Conservation (phyloP, 2,329 filamentous ascomycete genomes). For the Scytalidium sp. region DNA sequence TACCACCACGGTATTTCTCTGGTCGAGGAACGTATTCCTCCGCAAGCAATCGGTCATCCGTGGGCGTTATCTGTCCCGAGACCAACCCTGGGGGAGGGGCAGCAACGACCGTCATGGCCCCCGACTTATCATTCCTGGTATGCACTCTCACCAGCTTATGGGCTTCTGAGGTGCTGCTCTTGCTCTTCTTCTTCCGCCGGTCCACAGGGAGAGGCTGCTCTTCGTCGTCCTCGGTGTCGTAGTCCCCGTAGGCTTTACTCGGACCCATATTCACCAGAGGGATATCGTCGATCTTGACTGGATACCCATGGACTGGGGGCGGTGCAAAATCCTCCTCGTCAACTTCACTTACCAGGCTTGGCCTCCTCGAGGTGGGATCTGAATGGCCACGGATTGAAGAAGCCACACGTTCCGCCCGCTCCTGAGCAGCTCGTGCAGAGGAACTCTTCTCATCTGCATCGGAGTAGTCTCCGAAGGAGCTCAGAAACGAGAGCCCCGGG, state of each 20-base stretch:
- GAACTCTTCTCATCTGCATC: slow-evolving; percentile 24
- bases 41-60: slow-evolving; percentile 39
- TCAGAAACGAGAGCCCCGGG: neutral
- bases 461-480: slow-evolving; percentile 4
- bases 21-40: slow-evolving; percentile 66
- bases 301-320: slow-evolving; percentile 9
- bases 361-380: slow-evolving; percentile 26
- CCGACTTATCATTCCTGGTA: slow-evolving; percentile 26
- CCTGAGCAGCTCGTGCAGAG: slow-evolving; percentile 27
- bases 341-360: slow-evolving; percentile 24
- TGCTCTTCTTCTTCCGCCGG: slow-evolving; percentile 8
- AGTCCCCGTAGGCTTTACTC: slow-evolving; percentile 14
- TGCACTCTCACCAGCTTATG: slow-evolving; percentile 39
- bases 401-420: slow-evolving; percentile 26
- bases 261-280: slow-evolving; percentile 24
- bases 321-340: slow-evolving; percentile 8
- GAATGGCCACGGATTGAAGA: slow-evolving; percentile 26
- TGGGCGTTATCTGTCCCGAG: slow-evolving; percentile 45
- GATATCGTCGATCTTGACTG: slow-evolving; percentile 28
- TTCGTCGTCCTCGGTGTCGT: slow-evolving; percentile 18
- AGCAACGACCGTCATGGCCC: slow-evolving; percentile 9
- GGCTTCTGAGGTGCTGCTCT: slow-evolving; percentile 36
- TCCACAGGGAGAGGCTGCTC: neutral
- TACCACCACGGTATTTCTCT: slow-evolving; percentile 66
- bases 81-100: slow-evolving; percentile 14